Conservation (phyloP, 2,329 filamentous ascomycete species). For the Exophiala sp. region DNA sequence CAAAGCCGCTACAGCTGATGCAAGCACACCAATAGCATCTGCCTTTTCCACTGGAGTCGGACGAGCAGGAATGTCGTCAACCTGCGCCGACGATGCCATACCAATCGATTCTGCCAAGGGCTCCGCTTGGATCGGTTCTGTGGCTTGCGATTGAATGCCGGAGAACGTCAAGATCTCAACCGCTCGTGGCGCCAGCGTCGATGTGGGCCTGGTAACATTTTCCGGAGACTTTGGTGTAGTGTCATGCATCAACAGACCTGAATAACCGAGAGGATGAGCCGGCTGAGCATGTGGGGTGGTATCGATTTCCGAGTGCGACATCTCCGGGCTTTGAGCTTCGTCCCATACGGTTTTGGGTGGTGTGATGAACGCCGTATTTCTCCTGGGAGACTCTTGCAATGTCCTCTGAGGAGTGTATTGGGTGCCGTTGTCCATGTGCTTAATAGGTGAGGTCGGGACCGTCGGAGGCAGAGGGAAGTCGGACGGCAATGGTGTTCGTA, state of each 20-base stretch:
- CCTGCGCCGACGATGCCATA: constrained; percentile 31
- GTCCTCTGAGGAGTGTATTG: constrained; percentile 41
- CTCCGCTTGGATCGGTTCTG: constrained; percentile 30
- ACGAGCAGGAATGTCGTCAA: constrained; percentile 28
- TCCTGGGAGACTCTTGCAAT: constrained; percentile 31
- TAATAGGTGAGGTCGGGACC: constrained; percentile 25
- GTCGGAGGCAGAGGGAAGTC: constrained; percentile 29
- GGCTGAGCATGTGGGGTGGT: constrained; percentile 5
- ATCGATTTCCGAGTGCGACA: constrained; percentile 1
- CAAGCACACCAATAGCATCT: constrained; percentile 24
- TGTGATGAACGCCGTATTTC: constrained; percentile 32
- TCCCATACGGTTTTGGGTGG: constrained; percentile 41
- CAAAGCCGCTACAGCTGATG: constrained; percentile 23
- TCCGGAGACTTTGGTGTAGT: constrained; percentile 21
- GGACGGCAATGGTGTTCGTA: constrained; percentile 13
- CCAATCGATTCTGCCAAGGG: constrained; percentile 31
- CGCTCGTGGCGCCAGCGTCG: background rate
- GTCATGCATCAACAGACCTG: constrained; percentile 30
- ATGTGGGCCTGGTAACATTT: constrained; percentile 13
- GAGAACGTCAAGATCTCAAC: constrained; percentile 31
- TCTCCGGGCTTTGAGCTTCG: constrained; percentile 41
- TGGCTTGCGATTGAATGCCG: constrained; percentile 31
- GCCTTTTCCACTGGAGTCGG: constrained; percentile 36
- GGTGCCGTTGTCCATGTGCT: constrained; percentile 38
- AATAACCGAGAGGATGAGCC: constrained; percentile 29